These are phyloP conservation scores for Groenewaldozyma salmanticensis DNA, from an alignment of 805 yeast species.

Conservation along the genomic window DNA sequence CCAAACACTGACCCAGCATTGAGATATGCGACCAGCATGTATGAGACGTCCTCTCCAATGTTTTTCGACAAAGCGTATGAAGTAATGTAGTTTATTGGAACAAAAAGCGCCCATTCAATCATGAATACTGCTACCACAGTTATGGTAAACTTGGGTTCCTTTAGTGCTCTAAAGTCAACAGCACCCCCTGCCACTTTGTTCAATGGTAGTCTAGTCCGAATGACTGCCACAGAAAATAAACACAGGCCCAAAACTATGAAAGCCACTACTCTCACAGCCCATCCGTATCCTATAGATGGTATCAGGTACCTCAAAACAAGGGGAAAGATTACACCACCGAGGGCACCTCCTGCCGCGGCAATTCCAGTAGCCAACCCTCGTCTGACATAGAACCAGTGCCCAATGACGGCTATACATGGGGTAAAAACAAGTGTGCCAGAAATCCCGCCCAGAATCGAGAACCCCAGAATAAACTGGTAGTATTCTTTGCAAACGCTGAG, in stretches of 20 bases:
- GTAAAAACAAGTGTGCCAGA: constrained; percentile 34
- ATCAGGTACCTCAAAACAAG: constrained; percentile 39
- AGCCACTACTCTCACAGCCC: constrained; percentile 48
- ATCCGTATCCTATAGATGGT: constrained; percentile 42
- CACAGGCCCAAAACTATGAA: constrained; percentile 23
- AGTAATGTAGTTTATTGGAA: constrained; percentile 45
- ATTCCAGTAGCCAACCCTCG: constrained; percentile 55
- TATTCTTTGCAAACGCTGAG: constrained; percentile 40
- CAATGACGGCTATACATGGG: constrained; percentile 45
- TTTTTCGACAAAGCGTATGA: constrained; percentile 37
- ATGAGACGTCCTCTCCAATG: constrained; percentile 17
- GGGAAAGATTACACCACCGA: constrained; percentile 59
- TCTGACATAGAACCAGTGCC: constrained; percentile 51
- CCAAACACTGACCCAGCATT: constrained; percentile 44
- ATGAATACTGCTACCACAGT: constrained; percentile 25
- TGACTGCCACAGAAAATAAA: constrained; percentile 26
- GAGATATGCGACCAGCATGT: constrained; percentile 37
- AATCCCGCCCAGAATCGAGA: constrained; percentile 44
- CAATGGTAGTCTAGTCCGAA: constrained; percentile 30
- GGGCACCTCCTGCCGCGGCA: constrained; percentile 56
- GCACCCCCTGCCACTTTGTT: constrained; percentile 16
- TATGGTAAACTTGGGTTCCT: constrained; percentile 22
- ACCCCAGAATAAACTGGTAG: constrained; percentile 51
- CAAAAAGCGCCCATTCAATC: constrained; percentile 43
- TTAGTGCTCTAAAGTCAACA: constrained; percentile 24